Base-by-base conservation (phyloP, 495 filamentous ascomycete genomes). In the Xylaria telfairii region DNA sequence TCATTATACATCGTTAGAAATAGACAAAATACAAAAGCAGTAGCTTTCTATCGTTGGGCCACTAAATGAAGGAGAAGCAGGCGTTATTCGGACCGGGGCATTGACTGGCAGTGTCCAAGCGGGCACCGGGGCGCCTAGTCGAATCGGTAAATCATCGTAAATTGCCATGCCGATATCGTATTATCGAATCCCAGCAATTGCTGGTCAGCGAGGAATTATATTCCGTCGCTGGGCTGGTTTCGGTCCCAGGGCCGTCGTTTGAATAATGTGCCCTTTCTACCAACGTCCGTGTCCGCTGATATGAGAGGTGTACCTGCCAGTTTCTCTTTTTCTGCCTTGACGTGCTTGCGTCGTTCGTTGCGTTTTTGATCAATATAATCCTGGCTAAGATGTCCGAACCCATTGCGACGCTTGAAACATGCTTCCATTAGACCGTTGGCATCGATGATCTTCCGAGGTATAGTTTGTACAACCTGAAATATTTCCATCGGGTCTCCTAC, bases 401-500 rank as follows among this genome's bases (percentile, higher is more conserved):
- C 93, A 77, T 93, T 92, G n/a, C 91, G 84, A 28, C 92, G 87
- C 71, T 85, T 86, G 76, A 93, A 95, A 75, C 92, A 94, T 26
- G 92, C 87, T 68, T 97, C 93, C 78, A 98, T 86, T 15, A 99
- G 80, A 9, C 80, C 77, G 73, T 95, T 95, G 67, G 89, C 91
- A 79, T 99, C 95, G 57, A 98, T 71, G 67, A 97, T 81, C 46
- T 86, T 84, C 65, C 95, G 86, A 10, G 96, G 96, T 30, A 97
- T 88, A n/a, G 90, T 89, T 79, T 99, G 96, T 39, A 99, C 93
- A 12, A 97, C 89, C 80, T 97, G 93, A 79, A 97, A 97, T 65
- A 97, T 92, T 81, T 99, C 96, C 93, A 97, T 97, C 5, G 92
- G 92, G 77, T 98, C 95, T 59, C 83, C 86, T 5, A 97, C 90